A percentile compares a stretch with the other conserved stretches of the same genome.
Evolutionary conservation across 2,329 filamentous ascomycete genomes (phyloP).

Genomic region (Neofusicoccum sp.): DNA sequence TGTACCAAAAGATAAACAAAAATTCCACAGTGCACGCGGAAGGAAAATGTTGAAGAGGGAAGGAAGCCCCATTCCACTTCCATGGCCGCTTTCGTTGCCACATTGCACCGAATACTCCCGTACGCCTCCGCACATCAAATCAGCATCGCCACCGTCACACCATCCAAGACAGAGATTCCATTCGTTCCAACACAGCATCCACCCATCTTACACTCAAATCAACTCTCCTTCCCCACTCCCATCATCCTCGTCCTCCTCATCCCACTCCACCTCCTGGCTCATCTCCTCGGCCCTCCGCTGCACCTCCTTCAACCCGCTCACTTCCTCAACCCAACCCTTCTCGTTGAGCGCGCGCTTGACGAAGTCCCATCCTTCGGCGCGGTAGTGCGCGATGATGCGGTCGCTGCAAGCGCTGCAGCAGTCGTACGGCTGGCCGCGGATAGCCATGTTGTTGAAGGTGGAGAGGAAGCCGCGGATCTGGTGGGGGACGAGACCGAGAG

Average conservation of each 20-base stretch:
- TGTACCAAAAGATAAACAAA: too few relatives aligned
- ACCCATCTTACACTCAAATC: constrained; percentile 25
- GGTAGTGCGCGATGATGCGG: constrained; percentile 66
- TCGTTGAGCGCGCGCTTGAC: constrained; percentile 72
- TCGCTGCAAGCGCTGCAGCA: constrained; percentile 78
- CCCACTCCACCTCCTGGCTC: constrained; percentile 58
- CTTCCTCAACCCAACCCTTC: constrained; percentile 73
- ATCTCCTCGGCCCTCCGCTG: constrained; percentile 49
- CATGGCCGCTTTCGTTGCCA: too few relatives aligned
- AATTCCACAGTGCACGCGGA: too few relatives aligned
- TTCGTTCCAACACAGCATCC: too few relatives aligned
- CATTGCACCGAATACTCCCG: too few relatives aligned
- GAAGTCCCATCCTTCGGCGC: constrained; percentile 70
- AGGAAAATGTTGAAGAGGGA: too few relatives aligned
- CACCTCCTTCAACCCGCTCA: constrained; percentile 71
- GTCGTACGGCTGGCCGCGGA: constrained; percentile 73
- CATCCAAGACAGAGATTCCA: too few relatives aligned
- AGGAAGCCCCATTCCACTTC: too few relatives aligned
- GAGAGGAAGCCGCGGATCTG: constrained; percentile 76
- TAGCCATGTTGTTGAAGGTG: constrained; percentile 70
- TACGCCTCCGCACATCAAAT: too few relatives aligned
- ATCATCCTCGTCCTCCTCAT: constrained; percentile 45
- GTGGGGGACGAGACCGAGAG: constrained; percentile 71
- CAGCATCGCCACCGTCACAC: too few relatives aligned
- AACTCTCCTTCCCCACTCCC: constrained; percentile 57